These are phyloP conservation scores for Diaporthe vaccinii DNA, from an alignment of 2,329 filamentous ascomycete species.

Conservation along the genomic window DNA sequence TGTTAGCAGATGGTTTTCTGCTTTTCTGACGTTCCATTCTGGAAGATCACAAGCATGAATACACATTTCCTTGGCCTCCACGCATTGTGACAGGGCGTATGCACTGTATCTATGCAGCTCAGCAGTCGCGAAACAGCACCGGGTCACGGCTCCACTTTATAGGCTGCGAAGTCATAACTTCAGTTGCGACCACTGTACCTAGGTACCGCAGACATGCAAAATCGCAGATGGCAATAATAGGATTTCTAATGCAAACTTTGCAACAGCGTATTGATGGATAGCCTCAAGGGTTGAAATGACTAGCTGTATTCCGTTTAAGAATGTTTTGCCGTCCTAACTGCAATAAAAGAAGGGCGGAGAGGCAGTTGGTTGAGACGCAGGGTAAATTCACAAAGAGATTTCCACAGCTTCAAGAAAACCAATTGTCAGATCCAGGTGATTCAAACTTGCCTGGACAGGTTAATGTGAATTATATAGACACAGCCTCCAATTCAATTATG, in stretches of 20 bases:
- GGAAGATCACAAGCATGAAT: no score
- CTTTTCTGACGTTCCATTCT: no score
- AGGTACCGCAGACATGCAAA: neutral
- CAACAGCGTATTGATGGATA: neutral
- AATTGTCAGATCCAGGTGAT: neutral
- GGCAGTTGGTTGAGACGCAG: neutral
- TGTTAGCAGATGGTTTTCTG: neutral
- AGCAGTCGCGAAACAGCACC: neutral
- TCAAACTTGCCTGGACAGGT: neutral
- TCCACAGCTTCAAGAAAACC: neutral
- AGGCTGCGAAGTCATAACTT: neutral
- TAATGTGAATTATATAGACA: neutral
- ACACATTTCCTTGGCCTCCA: neutral
- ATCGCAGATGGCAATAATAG: neutral
- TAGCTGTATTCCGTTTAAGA: neutral
- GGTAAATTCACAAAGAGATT: rapidly evolving
- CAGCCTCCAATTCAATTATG: neutral
- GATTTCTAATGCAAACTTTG: neutral
- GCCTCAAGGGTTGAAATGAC: no score
- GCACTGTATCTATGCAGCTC: no score
- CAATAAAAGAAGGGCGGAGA: neutral
- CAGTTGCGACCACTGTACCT: no score
- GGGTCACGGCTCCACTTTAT: neutral
- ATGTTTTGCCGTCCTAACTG: neutral
- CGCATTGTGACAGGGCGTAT: neutral